Evolutionary conservation across 345 rosid species (phyloP).

Genomic region (Xanthoceras sorbifolium): DNA sequence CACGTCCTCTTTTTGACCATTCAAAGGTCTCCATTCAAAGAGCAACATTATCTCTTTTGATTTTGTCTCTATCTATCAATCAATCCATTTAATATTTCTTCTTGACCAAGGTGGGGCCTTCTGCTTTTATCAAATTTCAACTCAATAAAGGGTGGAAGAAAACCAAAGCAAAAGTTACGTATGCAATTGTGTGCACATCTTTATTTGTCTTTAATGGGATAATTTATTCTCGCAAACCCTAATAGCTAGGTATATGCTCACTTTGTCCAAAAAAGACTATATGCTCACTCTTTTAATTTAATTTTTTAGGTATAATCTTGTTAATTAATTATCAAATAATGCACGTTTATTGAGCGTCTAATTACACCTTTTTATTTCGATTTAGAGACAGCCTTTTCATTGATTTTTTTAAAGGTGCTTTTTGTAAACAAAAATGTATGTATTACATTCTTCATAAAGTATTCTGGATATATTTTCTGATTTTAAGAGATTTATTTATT

Average conservation of each 20-base stretch:
- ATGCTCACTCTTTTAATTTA: neutral
- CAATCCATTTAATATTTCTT: neutral
- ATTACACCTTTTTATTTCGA: neutral
- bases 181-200: neutral
- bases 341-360: neutral
- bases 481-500: neutral
- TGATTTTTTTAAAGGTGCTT: neutral
- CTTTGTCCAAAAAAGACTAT: neutral
- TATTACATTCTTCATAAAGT: too few relatives aligned
- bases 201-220: neutral
- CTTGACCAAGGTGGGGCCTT: neutral
- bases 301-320: too few relatives aligned
- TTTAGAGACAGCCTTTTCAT: neutral
- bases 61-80: neutral
- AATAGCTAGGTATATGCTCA: too few relatives aligned
- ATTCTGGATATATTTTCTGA: too few relatives aligned
- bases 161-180: neutral
- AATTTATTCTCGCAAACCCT: neutral
- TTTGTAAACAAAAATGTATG: too few relatives aligned
- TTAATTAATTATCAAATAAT: neutral
- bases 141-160: neutral
- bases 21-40: constrained; percentile 15
- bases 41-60: neutral
- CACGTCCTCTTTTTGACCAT: constrained; percentile 24
- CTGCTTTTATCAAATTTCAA: neutral